Percentiles rank a stretch among this genome's conserved stretches.
These are phyloP conservation scores for Pseudocercospora fijiensis DNA, from an alignment of 2,329 filamentous ascomycete genomes.

Conservation along the genomic window DNA sequence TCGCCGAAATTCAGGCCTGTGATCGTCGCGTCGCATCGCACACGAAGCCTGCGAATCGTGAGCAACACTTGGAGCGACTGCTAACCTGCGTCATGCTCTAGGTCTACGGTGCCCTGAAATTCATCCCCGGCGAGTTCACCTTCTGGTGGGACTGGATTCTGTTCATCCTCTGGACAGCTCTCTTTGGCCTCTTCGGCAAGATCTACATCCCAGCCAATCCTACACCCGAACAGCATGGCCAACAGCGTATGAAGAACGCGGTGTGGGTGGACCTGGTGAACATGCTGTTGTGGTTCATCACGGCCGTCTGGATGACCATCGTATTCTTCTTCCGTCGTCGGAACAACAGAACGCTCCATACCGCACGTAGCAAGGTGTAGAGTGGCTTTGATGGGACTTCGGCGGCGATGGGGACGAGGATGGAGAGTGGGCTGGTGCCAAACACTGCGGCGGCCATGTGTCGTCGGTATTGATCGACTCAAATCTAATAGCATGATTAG, in stretches of 20 bases:
- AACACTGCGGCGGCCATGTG: slow-evolving; percentile 11
- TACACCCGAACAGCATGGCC: slow-evolving; percentile 51
- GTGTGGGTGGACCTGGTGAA: slow-evolving; percentile 80
- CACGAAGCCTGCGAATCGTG: not conserved
- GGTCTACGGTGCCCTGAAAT: slow-evolving; percentile 64
- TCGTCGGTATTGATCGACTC: not conserved
- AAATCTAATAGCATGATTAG: not conserved
- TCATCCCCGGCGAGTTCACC: slow-evolving; percentile 46
- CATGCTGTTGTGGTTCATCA: slow-evolving; percentile 72
- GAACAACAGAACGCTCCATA: slow-evolving; percentile 43
- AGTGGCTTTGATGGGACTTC: slow-evolving; percentile 8
- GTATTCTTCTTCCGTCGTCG: slow-evolving; percentile 64
- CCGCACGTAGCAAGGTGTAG: slow-evolving; percentile 38
- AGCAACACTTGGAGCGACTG: not conserved
- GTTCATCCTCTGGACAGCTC: slow-evolving; percentile 74
- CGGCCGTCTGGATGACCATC: slow-evolving; percentile 54
- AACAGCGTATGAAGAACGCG: slow-evolving; percentile 78
- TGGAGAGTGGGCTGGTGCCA: slow-evolving; percentile 14
- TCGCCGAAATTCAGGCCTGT: not conserved
- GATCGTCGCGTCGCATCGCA: not conserved
- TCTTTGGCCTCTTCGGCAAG: slow-evolving; percentile 81
- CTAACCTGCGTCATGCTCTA: not conserved
- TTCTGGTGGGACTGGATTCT: slow-evolving; percentile 68
- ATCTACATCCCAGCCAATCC: slow-evolving; percentile 72
- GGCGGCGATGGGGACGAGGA: slow-evolving; percentile 17